Conservation (phyloP, 2,329 filamentous ascomycete genomes). For the Phyllosticta citriasiana region DNA sequence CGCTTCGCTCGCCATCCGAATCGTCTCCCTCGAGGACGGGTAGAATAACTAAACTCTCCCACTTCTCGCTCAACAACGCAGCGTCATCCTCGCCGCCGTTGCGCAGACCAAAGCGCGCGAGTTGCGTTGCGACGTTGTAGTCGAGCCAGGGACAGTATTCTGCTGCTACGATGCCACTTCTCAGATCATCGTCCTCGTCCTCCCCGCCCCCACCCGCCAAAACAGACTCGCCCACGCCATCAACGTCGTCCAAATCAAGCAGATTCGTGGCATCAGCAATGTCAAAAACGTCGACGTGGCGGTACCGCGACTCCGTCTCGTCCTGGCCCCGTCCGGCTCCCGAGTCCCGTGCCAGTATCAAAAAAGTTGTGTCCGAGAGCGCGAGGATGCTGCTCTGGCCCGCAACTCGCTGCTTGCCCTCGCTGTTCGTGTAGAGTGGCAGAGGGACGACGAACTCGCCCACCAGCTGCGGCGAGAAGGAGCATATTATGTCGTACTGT, state of each 20-base stretch:
- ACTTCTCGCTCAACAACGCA: conserved; percentile 62
- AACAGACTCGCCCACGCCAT: conserved; percentile 30
- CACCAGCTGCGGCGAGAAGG: conserved; percentile 32
- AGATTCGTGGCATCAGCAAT: conserved; percentile 53
- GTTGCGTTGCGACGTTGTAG: conserved; percentile 55
- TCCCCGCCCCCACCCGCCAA: conserved; percentile 39
- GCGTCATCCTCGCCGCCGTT: conserved; percentile 55
- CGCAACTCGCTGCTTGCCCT: conserved; percentile 45
- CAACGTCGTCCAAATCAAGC: conserved; percentile 28
- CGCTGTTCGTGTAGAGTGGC: conserved; percentile 44
- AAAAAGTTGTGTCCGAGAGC: conserved; percentile 53
- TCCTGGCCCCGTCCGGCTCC: conserved; percentile 48
- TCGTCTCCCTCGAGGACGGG: conserved; percentile 43
- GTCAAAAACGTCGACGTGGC: conserved; percentile 61
- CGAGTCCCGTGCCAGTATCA: conserved; percentile 56
- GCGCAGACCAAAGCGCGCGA: conserved; percentile 56
- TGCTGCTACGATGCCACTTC: conserved; percentile 45
- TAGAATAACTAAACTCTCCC: conserved; percentile 58
- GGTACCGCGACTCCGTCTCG: conserved; percentile 48
- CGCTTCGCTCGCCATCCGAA: conserved; percentile 25
- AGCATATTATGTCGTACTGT: conserved; percentile 48
- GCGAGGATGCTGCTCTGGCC: conserved; percentile 61
- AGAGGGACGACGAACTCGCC: conserved; percentile 59
- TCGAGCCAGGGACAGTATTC: conserved; percentile 58
- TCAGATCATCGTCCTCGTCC: conserved; percentile 25